Conservation (phyloP, 2,329 filamentous ascomycete species). For the Aspergillus glaucus region DNA sequence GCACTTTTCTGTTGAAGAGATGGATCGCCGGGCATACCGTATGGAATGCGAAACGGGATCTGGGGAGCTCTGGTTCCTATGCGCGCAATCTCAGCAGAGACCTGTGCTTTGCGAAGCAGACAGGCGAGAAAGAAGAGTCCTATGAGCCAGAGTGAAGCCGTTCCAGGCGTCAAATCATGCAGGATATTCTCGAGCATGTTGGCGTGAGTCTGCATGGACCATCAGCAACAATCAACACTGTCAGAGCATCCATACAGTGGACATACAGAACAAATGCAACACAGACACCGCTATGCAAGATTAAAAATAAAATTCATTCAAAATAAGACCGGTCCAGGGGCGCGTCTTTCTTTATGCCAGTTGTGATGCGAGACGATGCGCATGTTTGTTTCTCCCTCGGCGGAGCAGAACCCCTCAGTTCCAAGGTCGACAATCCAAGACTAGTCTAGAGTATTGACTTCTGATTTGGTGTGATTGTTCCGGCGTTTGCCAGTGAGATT, state of each 20-base stretch:
- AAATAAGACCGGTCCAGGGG: too few species aligned
- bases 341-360: neutral
- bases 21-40: slow-evolving; percentile 20
- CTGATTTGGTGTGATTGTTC: neutral
- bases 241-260: neutral
- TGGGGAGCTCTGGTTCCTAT: slow-evolving; percentile 32
- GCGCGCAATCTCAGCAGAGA: slow-evolving; percentile 22
- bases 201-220: neutral
- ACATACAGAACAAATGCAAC: neutral
- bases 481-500: neutral
- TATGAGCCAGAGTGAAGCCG: slow-evolving; percentile 33
- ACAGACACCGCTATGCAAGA: too few species aligned
- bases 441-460: neutral
- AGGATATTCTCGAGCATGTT: slow-evolving; percentile 44
- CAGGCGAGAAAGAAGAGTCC: slow-evolving; percentile 35
- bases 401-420: neutral
- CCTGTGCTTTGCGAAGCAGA: slow-evolving; percentile 22
- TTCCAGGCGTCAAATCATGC: slow-evolving; percentile 40
- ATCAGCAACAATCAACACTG: neutral
- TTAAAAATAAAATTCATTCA: too few species aligned
- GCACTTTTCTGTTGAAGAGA: slow-evolving; percentile 4
- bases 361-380: neutral
- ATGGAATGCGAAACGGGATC: slow-evolving; percentile 29
- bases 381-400: neutral
- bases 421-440: neutral